A percentile compares a stretch with the other conserved stretches of the same genome.
Evolutionary conservation across 2,329 filamentous ascomycete genomes (phyloP).

Genomic region (Arthrobotrys pseudoclavata): DNA sequence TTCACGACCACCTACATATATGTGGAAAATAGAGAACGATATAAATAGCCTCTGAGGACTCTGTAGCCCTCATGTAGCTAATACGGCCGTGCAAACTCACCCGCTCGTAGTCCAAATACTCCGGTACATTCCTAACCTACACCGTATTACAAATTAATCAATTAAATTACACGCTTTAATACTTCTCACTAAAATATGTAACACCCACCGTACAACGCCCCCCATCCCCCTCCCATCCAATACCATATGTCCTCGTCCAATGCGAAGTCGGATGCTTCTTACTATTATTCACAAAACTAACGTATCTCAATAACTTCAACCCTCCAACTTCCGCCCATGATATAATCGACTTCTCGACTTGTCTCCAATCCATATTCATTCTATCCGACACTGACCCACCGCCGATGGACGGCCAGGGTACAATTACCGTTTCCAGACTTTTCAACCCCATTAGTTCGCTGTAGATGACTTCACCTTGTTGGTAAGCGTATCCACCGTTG

Average conservation of each 20-base stretch:
- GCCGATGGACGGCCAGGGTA: constrained; percentile 18
- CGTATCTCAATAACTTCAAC: constrained; percentile 8
- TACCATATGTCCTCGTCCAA: constrained; percentile 22
- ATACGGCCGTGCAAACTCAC: background rate
- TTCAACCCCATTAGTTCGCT: constrained; percentile 13
- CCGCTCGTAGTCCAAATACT: background rate
- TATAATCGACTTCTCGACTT: constrained; percentile 4
- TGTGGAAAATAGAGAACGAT: too few relatives aligned
- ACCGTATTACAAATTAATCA: background rate
- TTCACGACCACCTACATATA: too few relatives aligned
- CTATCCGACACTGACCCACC: constrained; percentile 1
- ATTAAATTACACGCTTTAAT: background rate
- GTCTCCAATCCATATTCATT: background rate
- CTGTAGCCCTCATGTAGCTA: too few relatives aligned
- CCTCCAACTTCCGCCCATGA: constrained; percentile 10
- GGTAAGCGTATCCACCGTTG: constrained; percentile 14
- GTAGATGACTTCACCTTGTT: constrained; percentile 11
- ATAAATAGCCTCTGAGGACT: too few relatives aligned
- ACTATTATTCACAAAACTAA: constrained; percentile 16
- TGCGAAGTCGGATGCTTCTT: constrained; percentile 16
- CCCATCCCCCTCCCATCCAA: constrained; percentile 1
- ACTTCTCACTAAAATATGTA: constrained; percentile 21
- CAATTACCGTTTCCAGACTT: constrained; percentile 6
- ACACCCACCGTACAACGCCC: constrained; percentile 1
- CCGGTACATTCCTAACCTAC: background rate